phyloP scores from a whole-genome alignment of 768 basidiomycete genomes.

The Hydnomerulius pinastri region DNA sequence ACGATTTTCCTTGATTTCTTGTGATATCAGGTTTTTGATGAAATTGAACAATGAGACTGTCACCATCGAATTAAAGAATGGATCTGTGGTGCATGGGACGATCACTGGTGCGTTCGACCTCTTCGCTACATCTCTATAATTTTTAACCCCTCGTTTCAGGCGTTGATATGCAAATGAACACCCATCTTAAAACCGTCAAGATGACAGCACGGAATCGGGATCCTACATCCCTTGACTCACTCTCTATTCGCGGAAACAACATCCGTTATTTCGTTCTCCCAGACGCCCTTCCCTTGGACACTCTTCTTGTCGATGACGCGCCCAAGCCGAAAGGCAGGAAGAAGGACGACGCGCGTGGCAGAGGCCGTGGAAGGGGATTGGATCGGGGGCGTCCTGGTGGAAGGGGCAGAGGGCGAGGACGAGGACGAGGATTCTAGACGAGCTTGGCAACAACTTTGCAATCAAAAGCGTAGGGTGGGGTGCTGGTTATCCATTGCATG shows the following conservation, averaged over 20 bases:
- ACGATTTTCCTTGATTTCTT: slow-evolving; percentile 18
- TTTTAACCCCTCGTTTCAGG: slow-evolving; percentile 48
- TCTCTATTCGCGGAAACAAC: slow-evolving; percentile 96
- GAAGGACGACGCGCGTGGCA: slow-evolving; percentile 79
- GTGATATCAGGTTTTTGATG: slow-evolving; percentile 84
- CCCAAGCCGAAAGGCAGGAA: slow-evolving; percentile 93
- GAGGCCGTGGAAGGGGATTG: slow-evolving; percentile 52
- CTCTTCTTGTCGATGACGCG: slow-evolving; percentile 95
- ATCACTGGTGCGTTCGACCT: slow-evolving; percentile 75
- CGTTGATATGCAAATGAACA: slow-evolving; percentile 99
- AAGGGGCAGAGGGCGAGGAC: slow-evolving; percentile 54
- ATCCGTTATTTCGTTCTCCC: slow-evolving; percentile 98
- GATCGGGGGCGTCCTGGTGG: slow-evolving; percentile 58
- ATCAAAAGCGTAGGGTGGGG: slow-evolving; percentile 9
- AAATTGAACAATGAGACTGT: slow-evolving; percentile 99
- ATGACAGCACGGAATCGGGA: slow-evolving; percentile 92
- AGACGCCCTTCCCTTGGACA: slow-evolving; percentile 94
- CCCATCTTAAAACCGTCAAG: slow-evolving; percentile 96
- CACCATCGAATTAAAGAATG: slow-evolving; percentile 97
- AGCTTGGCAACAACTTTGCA: not conserved
- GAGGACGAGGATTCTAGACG: slow-evolving; percentile 43
- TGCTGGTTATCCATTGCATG: slow-evolving; percentile 2
- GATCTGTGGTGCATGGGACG: slow-evolving; percentile 91
- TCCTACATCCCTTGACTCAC: slow-evolving; percentile 80
- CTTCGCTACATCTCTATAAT: not conserved